Evolutionary conservation across 1,284 basidiomycete genomes (phyloP).

Genomic region (Testicularia cyperi): DNA sequence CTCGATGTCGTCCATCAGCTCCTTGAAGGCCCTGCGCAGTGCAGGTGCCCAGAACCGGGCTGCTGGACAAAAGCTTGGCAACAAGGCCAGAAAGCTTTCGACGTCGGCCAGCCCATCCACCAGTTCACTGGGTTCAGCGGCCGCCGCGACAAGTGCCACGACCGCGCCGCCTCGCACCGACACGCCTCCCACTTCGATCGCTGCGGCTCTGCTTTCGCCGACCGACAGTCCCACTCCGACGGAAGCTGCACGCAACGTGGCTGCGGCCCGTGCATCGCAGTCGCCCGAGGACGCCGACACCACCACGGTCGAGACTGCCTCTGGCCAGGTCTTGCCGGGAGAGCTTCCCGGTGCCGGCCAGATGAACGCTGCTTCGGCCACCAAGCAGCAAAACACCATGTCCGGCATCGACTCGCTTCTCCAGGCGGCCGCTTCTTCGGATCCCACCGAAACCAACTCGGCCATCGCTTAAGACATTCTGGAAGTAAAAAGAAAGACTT

Average conservation of each 20-base stretch:
- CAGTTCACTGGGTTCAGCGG: too few species aligned
- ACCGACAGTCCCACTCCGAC: slow-evolving; percentile 27
- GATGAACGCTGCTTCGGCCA: slow-evolving; percentile 27
- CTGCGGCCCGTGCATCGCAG: slow-evolving; percentile 7
- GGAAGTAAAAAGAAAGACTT: too few species aligned
- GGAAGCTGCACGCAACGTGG: slow-evolving; percentile 7
- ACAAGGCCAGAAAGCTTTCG: not conserved
- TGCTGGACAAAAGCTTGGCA: too few species aligned
- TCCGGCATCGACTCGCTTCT: slow-evolving; percentile 26
- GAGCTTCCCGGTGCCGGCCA: slow-evolving; percentile 25
- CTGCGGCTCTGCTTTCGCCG: slow-evolving; percentile 20
- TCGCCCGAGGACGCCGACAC: slow-evolving; percentile 2
- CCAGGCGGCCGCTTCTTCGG: slow-evolving; percentile 13
- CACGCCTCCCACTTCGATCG: slow-evolving; percentile 17
- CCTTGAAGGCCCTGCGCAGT: too few species aligned
- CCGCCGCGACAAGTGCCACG: too few species aligned
- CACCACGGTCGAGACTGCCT: slow-evolving; percentile 13
- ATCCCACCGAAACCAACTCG: slow-evolving; percentile 22
- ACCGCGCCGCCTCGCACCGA: slow-evolving; percentile 6
- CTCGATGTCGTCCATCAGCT: too few species aligned
- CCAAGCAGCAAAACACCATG: slow-evolving; percentile 31
- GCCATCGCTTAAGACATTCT: slow-evolving; percentile 26
- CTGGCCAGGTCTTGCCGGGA: slow-evolving; percentile 21
- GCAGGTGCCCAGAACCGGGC: too few species aligned
- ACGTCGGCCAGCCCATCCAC: too few species aligned